Conservation (phyloP, 2,329 filamentous ascomycete genomes). For the Clarireedia homoeocarpa region DNA sequence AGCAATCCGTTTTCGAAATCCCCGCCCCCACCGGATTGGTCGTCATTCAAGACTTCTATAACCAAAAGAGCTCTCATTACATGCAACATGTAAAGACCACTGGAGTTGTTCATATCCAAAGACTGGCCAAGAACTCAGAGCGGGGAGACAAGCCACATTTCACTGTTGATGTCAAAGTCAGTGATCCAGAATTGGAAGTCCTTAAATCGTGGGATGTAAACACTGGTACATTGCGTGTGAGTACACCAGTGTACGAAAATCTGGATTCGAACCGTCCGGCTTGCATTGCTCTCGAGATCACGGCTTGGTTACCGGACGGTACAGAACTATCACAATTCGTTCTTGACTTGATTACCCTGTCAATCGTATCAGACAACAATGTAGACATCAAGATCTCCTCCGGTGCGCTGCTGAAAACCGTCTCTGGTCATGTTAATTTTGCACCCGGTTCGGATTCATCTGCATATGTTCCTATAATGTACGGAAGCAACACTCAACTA, state of each 20-base stretch:
- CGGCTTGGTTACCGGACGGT: conserved; percentile 27
- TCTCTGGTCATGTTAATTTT: conserved; percentile 22
- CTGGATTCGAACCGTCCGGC: conserved; percentile 10
- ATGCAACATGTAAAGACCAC: conserved; percentile 13
- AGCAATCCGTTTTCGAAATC: conserved; percentile 18
- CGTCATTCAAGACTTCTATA: conserved; percentile 19
- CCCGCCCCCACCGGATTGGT: conserved; percentile 15
- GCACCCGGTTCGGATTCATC: conserved; percentile 3
- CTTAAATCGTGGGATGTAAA: conserved; percentile 18
- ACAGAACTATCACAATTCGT: conserved; percentile 17
- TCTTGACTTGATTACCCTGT: conserved; percentile 20
- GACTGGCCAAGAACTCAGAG: conserved; percentile 15
- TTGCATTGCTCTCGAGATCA: conserved; percentile 26
- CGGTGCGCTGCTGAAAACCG: conserved; percentile 15
- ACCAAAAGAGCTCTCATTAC: conserved; percentile 7
- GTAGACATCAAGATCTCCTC: conserved; percentile 20
- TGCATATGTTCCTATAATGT: conserved; percentile 1
- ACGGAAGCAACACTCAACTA: not conserved
- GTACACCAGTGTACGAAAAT: conserved; percentile 19
- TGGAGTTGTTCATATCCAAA: conserved; percentile 23
- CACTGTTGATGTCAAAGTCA: conserved; percentile 21
- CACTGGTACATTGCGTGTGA: conserved; percentile 18
- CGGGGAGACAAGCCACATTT: conserved; percentile 18
- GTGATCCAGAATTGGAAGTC: conserved; percentile 18
- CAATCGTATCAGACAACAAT: conserved; percentile 18